Evolutionary conservation across 78 protist genomes (phyloP).

Genomic region (Anaeramoeba flamelloides): DNA sequence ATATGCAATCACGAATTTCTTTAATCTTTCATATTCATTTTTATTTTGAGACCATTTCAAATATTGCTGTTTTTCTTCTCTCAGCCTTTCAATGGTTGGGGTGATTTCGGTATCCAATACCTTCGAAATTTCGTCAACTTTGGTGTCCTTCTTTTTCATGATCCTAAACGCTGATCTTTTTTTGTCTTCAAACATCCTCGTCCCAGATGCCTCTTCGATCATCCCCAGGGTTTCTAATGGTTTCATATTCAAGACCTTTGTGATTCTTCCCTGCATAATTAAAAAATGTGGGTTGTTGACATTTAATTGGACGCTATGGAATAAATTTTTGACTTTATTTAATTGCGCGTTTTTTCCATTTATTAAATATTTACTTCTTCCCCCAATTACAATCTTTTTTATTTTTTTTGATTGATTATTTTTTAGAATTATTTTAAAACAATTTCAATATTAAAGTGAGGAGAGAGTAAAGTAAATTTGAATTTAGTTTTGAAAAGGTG

Average conservation of each 20-base stretch:
- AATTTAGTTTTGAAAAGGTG: conserved; percentile 1
- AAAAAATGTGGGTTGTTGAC: conserved; percentile 98
- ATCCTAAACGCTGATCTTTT: conserved; percentile 51
- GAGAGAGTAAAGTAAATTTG: background rate
- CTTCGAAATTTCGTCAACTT: conserved; percentile 56
- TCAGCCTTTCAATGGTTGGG: conserved; percentile 74
- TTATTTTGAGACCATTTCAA: conserved; percentile 34
- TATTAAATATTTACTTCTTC: conserved; percentile 54
- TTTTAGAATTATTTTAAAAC: background rate
- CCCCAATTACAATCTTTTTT: conserved; percentile 77
- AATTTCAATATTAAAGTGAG: background rate
- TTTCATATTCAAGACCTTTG: conserved; percentile 92
- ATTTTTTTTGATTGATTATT: too few relatives aligned
- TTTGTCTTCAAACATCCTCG: conserved; percentile 86
- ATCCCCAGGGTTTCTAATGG: conserved; percentile 79
- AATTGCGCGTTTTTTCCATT: conserved; percentile 33
- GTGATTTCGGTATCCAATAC: conserved; percentile 67
- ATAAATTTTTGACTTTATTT: conserved; percentile 67
- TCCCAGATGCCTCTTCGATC: conserved; percentile 86
- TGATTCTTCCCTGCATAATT: conserved; percentile 97
- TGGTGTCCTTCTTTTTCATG: conserved; percentile 73
- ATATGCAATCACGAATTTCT: conserved; percentile 6
- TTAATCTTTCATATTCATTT: conserved; percentile 41
- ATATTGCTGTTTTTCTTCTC: conserved; percentile 50
- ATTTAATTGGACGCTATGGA: conserved; percentile 89